Evolutionary conservation across 2,329 filamentous ascomycete species (phyloP).

Genomic region (Exophiala sideris): DNA sequence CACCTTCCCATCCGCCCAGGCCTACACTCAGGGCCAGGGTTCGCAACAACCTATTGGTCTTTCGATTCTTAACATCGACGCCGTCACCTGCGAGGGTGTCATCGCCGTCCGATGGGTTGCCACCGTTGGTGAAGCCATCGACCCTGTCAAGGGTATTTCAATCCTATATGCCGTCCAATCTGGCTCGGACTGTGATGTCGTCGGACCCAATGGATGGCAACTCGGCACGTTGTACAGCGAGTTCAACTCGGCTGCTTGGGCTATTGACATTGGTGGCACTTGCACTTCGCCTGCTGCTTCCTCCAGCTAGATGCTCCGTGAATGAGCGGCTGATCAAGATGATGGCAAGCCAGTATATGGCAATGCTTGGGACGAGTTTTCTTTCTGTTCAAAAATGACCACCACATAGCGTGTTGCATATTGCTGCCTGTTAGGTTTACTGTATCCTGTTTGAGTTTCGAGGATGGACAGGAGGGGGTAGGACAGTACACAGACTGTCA

Average conservation of each 20-base stretch:
- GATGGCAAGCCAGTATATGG: background rate
- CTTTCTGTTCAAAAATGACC: too few species aligned
- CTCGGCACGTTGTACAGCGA: constrained; percentile 34
- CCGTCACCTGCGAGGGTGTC: constrained; percentile 31
- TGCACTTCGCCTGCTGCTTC: constrained; percentile 13
- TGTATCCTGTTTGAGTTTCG: too few species aligned
- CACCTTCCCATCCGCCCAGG: constrained; percentile 34
- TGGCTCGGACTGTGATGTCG: constrained; percentile 5
- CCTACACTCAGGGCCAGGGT: constrained; percentile 31
- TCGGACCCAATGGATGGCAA: constrained; percentile 31
- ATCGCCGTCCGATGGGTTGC: constrained; percentile 35
- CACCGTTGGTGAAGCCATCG: constrained; percentile 16
- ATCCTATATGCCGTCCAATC: constrained; percentile 28
- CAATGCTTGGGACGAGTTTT: too few species aligned
- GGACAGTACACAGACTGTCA: too few species aligned
- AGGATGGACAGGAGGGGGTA: too few species aligned
- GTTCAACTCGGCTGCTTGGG: constrained; percentile 34
- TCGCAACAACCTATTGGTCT: constrained; percentile 34
- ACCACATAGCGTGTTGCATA: too few species aligned
- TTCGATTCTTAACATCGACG: constrained; percentile 28
- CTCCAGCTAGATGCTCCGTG: constrained; percentile 1
- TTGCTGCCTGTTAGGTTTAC: too few species aligned
- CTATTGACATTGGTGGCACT: constrained; percentile 22
- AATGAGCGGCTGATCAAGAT: background rate
- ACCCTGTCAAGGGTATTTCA: constrained; percentile 33